Evolutionary conservation across 139 green algal species (phyloP).

Genomic region (Chlorella ohadii): DNA sequence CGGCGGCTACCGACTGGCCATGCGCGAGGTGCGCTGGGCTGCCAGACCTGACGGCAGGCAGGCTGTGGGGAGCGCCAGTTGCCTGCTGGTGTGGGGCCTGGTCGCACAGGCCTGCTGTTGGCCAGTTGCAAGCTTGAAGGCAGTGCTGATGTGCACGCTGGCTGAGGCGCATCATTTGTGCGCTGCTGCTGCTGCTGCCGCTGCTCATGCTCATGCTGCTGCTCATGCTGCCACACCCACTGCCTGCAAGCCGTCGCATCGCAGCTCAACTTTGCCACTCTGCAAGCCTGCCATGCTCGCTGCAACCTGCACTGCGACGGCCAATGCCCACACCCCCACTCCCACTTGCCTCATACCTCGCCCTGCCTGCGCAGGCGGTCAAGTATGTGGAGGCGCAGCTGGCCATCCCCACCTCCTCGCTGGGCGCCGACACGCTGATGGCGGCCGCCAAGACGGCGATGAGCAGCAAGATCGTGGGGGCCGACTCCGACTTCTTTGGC

Average conservation of each 20-base stretch:
- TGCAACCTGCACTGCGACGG: too few species aligned
- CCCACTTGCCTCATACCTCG: too few species aligned
- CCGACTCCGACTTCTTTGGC: slow-evolving; percentile 90
- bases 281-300: too few species aligned
- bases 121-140: background rate
- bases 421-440: slow-evolving; percentile 88
- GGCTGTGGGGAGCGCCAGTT: too few species aligned
- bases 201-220: background rate
- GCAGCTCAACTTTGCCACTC: too few species aligned
- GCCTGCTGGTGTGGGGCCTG: too few species aligned
- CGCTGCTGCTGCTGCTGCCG: background rate
- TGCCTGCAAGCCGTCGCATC: too few species aligned
- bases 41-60: too few species aligned
- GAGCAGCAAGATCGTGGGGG: slow-evolving; percentile 93
- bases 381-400: slow-evolving; percentile 95
- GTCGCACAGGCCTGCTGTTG: too few species aligned
- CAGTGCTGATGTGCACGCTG: background rate
- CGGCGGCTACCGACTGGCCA: slow-evolving; percentile 93
- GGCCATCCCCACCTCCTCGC: slow-evolving; percentile 75
- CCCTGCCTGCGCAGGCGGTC: slow-evolving; percentile 70
- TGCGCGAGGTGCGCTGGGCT: slow-evolving; percentile 87
- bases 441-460: slow-evolving; percentile 94
- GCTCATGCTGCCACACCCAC: background rate
- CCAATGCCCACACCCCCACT: too few species aligned
- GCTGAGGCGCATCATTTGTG: too few species aligned